Base-by-base conservation (phyloP, 345 rosid genomes). In the Microthlaspi erraticum region DNA sequence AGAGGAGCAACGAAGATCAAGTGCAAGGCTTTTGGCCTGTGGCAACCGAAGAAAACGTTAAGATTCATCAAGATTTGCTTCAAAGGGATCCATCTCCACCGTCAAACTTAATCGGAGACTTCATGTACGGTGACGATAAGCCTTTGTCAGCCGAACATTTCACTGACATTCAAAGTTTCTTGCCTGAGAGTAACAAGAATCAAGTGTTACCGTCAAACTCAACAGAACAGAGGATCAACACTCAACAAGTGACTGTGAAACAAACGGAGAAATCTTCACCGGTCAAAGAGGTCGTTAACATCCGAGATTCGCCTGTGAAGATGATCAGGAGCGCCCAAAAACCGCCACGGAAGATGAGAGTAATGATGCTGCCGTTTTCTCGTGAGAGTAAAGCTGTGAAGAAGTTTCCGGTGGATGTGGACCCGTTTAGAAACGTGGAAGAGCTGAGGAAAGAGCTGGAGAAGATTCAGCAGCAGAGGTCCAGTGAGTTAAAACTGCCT, bases 391-490 rank as follows among this genome's bases (percentile, higher is more conserved):
- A 6, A 19, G 17, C 41, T 36, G 80, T 79, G 4, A 82, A 64
- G 74, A 86, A 59, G 80, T 72, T 85, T 37, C 82, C 86, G 0
- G 81, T 91, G 51, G 88, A 84, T 34, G 77, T 91, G 34, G 85
- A 74, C 16, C 75, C 81, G 0, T 42, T 52, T 32, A 94, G 87
- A 34, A 84, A 77, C 0, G 91, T 91, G 0, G 77, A 83, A 8
- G 88, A 83, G 62, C 64, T 93, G 61, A 88, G 87, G 67, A 87
- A 81, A 43, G 87, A 86, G 74, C 74, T 93, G 29, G 85, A 73
- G 19, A 81, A 72, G 68, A 32, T 93, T 87, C 81, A 26, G 29
- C 29, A 81, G 5, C 73, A 84, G 50, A 78, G 68, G 60, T 23
- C 10, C n/a, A 1, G 6, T 5, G 7, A 39, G 13, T 68, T 93